phyloP scores from a whole-genome alignment of 2,329 filamentous ascomycete genomes.

The Monosporascus cannonballus region DNA sequence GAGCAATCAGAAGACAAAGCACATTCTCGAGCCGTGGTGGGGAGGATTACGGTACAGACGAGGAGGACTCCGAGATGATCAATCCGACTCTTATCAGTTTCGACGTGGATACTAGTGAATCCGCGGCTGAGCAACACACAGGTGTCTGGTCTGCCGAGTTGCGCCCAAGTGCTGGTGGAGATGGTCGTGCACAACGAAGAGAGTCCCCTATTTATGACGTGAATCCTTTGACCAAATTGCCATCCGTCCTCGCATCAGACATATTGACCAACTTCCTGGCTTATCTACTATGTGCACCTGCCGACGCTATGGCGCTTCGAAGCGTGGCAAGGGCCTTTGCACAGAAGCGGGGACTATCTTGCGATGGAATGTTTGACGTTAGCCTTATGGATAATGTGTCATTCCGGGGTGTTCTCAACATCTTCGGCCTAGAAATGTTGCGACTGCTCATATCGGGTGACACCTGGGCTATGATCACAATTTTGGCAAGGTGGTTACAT shows the following conservation, averaged over 20 bases:
- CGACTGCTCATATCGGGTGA: conserved; percentile 38
- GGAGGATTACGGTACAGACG: conserved; percentile 47
- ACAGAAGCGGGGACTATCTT: conserved; percentile 30
- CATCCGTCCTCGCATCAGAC: conserved; percentile 40
- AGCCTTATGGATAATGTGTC: conserved; percentile 32
- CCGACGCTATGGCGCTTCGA: conserved; percentile 41
- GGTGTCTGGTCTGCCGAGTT: conserved; percentile 55
- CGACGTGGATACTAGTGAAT: conserved; percentile 52
- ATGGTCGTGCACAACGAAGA: conserved; percentile 24
- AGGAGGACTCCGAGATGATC: conserved; percentile 49
- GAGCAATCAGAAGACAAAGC: conserved; percentile 36
- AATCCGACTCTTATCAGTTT: conserved; percentile 55
- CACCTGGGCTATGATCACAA: conserved; percentile 37
- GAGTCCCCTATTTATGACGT: conserved; percentile 35
- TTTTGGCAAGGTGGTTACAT: conserved; percentile 33
- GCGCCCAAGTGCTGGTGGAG: conserved; percentile 38
- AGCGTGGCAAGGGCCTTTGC: conserved; percentile 38
- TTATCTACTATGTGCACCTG: conserved; percentile 37
- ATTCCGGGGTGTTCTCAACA: conserved; percentile 36
- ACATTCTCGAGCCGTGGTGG: conserved; percentile 39
- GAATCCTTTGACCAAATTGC: conserved; percentile 45
- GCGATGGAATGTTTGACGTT: conserved; percentile 32
- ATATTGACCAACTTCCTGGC: conserved; percentile 38
- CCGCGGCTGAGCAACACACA: conserved; percentile 39
- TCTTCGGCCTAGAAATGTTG: conserved; percentile 39